Conservation (phyloP, 768 basidiomycete genomes). For the Pleurotus giganteus region DNA sequence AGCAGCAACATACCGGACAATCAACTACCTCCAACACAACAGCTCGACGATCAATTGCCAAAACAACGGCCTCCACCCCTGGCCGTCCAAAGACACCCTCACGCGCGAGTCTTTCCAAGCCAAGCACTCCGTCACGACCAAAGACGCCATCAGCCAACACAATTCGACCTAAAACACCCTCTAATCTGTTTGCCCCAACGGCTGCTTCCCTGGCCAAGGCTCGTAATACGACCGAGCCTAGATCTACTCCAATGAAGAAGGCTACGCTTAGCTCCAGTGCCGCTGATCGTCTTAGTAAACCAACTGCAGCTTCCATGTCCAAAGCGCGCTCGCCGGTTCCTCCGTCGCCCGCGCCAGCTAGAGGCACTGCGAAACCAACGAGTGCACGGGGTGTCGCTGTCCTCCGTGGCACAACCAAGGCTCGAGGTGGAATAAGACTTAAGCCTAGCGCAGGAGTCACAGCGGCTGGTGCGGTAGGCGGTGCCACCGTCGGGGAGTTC, state of each 20-base stretch:
- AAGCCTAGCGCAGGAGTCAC: constrained; percentile 13
- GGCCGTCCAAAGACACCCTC: constrained; percentile 15
- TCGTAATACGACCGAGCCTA: constrained; percentile 47
- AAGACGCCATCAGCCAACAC: constrained; percentile 28
- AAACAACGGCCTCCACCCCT: constrained; percentile 10
- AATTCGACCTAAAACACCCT: constrained; percentile 30
- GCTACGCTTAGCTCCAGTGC: constrained; percentile 48
- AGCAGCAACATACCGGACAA: constrained; percentile 37
- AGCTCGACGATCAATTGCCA: constrained; percentile 22
- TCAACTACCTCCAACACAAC: constrained; percentile 31
- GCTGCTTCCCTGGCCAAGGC: constrained; percentile 77
- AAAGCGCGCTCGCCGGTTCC: constrained; percentile 48
- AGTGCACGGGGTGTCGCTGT: constrained; percentile 24
- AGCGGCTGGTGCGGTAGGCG: constrained; percentile 21
- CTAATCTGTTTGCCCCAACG: constrained; percentile 73
- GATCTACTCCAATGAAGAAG: constrained; percentile 53
- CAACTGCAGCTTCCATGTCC: constrained; percentile 76
- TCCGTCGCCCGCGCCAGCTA: constrained; percentile 25
- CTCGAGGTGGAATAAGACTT: constrained; percentile 21
- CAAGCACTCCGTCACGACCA: constrained; percentile 25
- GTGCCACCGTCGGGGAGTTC: constrained; percentile 11
- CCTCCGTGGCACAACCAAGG: constrained; percentile 22
- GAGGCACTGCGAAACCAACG: constrained; percentile 22
- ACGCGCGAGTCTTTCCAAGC: constrained; percentile 11
- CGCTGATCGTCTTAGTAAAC: constrained; percentile 72